phyloP scores from a whole-genome alignment of 495 filamentous ascomycete genomes.

The Aspergillus bertholletiae region DNA sequence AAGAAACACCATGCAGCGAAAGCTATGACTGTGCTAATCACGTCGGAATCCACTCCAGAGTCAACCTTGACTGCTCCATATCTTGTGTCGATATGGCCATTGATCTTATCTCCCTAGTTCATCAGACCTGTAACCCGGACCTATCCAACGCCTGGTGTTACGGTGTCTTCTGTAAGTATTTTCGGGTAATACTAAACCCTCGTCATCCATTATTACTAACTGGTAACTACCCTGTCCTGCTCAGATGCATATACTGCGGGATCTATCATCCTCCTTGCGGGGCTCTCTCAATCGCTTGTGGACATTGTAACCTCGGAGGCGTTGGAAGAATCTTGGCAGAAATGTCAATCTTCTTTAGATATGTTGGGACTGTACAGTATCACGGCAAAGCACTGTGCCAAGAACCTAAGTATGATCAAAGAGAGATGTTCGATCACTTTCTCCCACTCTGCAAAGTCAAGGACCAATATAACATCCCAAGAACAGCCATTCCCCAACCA shows the following conservation, averaged over 20 bases:
- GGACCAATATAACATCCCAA: background rate
- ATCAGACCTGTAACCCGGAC: slow-evolving; percentile 5
- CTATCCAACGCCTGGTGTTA: slow-evolving; percentile 16
- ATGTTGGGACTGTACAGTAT: background rate
- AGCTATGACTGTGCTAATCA: background rate
- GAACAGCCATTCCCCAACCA: background rate
- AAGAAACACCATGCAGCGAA: too few species aligned
- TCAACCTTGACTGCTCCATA: slow-evolving; percentile 1
- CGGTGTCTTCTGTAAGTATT: slow-evolving; percentile 14
- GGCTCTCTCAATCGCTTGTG: background rate
- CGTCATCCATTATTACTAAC: background rate
- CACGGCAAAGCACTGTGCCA: background rate
- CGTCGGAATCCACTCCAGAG: background rate
- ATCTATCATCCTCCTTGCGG: background rate
- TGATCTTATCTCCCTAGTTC: slow-evolving; percentile 6
- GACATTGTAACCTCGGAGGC: background rate
- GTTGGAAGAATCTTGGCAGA: background rate
- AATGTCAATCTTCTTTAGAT: background rate
- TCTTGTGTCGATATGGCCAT: slow-evolving; percentile 5
- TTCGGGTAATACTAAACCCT: background rate
- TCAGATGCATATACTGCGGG: slow-evolving; percentile 15
- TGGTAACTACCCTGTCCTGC: background rate
- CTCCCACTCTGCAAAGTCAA: background rate
- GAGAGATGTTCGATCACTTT: background rate
- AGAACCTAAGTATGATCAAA: background rate